These are phyloP conservation scores for Pichia norvegensis DNA, from an alignment of 1,139 yeast genomes.

Conservation along the genomic window DNA sequence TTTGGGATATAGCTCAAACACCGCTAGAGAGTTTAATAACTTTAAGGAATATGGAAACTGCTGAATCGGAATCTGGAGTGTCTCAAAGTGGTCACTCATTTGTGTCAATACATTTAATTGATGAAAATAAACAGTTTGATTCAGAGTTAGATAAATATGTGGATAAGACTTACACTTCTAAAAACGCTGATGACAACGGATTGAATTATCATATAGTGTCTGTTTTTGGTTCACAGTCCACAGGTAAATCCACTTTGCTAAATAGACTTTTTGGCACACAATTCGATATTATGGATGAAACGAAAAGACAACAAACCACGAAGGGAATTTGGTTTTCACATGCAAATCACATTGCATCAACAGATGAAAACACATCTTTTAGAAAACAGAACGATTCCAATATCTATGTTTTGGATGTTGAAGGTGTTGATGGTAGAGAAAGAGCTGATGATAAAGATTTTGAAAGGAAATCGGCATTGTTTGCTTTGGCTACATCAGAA, in stretches of 20 bases:
- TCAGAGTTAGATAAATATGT: constrained; percentile 25
- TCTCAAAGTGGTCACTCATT: background rate
- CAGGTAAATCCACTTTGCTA: constrained; percentile 89
- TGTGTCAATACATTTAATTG: constrained; percentile 61
- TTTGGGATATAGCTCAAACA: no score
- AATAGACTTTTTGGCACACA: constrained; percentile 78
- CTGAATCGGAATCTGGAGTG: background rate
- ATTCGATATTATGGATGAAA: constrained; percentile 91
- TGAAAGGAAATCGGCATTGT: constrained; percentile 90
- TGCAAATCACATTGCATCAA: constrained; percentile 32
- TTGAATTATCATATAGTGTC: constrained; percentile 82
- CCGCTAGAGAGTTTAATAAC: no score
- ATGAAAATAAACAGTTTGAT: constrained; percentile 67
- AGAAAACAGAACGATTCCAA: constrained; percentile 26
- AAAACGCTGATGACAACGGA: constrained; percentile 42
- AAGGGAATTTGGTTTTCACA: constrained; percentile 92
- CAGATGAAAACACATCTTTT: constrained; percentile 7
- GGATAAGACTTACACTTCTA: constrained; percentile 27
- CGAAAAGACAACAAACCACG: constrained; percentile 75
- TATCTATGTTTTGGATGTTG: constrained; percentile 89
- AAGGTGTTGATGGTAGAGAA: constrained; percentile 97
- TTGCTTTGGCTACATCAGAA: constrained; percentile 89
- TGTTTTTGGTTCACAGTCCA: constrained; percentile 94
- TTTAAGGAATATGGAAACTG: background rate
- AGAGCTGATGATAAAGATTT: constrained; percentile 98